Conservation (phyloP, 2,329 filamentous ascomycete genomes). For the Talaromyces pinophilus region DNA sequence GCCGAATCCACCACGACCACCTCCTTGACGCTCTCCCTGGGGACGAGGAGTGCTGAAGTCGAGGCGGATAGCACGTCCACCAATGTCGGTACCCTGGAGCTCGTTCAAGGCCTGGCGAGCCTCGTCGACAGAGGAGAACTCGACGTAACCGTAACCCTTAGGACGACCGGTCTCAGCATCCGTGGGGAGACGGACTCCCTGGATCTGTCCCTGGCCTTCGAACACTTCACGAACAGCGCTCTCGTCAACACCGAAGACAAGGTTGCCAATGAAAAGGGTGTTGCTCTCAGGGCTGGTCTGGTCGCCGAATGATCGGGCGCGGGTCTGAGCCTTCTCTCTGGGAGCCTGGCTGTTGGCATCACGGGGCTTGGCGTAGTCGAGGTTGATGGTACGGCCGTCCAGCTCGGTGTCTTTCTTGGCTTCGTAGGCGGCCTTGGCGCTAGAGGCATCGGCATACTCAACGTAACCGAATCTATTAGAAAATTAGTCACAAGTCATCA, state of each 20-base stretch:
- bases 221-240: constrained; percentile 74
- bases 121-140: constrained; percentile 79
- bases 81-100: constrained; percentile 71
- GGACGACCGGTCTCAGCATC: constrained; percentile 79
- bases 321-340: constrained; percentile 60
- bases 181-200: constrained; percentile 83
- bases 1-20: constrained; percentile 51
- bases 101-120: constrained; percentile 72
- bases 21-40: constrained; percentile 50
- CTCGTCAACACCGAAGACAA: constrained; percentile 81
- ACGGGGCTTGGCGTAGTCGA: constrained; percentile 74
- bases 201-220: constrained; percentile 67
- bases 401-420: constrained; percentile 74
- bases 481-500: not conserved
- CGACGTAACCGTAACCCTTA: constrained; percentile 93
- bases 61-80: constrained; percentile 73
- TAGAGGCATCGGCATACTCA: constrained; percentile 71
- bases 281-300: constrained; percentile 75
- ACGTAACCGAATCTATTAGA: constrained; percentile 76
- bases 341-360: constrained; percentile 62
- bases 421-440: constrained; percentile 70
- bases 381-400: constrained; percentile 72
- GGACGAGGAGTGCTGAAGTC: constrained; percentile 75
- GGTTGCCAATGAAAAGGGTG: constrained; percentile 89
- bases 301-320: constrained; percentile 68